Percentiles rank a stretch among this genome's conserved stretches.
These are phyloP conservation scores for Colletotrichum coccodes DNA, from an alignment of 2,329 filamentous ascomycete genomes.

Conservation along the genomic window DNA sequence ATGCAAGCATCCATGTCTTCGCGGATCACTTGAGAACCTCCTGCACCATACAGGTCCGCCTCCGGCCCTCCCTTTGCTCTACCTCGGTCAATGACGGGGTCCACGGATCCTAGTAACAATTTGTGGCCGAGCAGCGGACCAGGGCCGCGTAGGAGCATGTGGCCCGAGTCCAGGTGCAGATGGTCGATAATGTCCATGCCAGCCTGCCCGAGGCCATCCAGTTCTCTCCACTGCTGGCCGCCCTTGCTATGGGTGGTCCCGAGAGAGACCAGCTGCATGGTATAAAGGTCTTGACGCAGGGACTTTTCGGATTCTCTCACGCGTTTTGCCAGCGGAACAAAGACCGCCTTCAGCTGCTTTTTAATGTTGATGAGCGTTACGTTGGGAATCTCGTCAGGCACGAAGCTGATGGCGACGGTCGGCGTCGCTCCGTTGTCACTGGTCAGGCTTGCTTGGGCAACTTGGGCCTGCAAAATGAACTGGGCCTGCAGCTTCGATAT, in stretches of 20 bases:
- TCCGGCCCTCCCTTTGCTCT: neutral
- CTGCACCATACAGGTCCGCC: neutral
- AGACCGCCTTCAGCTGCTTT: neutral
- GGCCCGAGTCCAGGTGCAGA: neutral
- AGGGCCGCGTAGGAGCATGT: neutral
- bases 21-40: neutral
- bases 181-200: slow-evolving; percentile 4
- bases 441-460: neutral
- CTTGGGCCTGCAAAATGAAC: neutral
- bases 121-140: neutral
- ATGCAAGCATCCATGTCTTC: neutral
- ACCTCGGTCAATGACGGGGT: neutral
- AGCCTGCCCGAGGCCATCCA: neutral
- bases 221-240: neutral
- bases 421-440: neutral
- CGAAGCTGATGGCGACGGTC: neutral
- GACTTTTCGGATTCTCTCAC: neutral
- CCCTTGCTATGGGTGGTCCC: neutral
- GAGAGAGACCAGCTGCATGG: neutral
- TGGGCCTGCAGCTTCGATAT: neutral
- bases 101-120: neutral
- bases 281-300: neutral
- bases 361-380: neutral
- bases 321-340: neutral
- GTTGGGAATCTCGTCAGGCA: neutral